Evolutionary conservation across 2,329 filamentous ascomycete genomes (phyloP).

Genomic region (Cytospora paraplurivora): DNA sequence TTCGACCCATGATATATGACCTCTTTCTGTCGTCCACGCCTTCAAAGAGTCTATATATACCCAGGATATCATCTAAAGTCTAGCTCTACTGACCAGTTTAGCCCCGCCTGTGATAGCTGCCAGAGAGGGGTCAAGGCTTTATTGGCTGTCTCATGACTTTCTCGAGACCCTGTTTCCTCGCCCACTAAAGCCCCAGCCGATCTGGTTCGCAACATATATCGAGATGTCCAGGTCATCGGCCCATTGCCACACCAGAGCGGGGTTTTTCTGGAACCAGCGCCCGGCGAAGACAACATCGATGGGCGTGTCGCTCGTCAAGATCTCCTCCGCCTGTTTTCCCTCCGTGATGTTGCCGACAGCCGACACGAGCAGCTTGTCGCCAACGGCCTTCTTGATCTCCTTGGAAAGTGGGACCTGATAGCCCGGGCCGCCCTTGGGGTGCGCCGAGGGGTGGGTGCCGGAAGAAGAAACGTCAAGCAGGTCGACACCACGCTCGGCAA

Average conservation of each 20-base stretch:
- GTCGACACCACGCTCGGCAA: slow-evolving; percentile 71
- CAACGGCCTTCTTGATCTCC: slow-evolving; percentile 70
- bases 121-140: background rate
- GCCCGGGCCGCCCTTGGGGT: slow-evolving; percentile 59
- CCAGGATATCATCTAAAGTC: background rate
- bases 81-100: background rate
- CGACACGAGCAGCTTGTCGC: slow-evolving; percentile 54
- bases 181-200: slow-evolving; percentile 57
- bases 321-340: slow-evolving; percentile 48
- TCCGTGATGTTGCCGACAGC: slow-evolving; percentile 53
- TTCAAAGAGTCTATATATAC: too few species aligned
- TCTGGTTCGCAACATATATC: slow-evolving; percentile 54
- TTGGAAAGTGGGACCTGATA: slow-evolving; percentile 75
- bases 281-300: slow-evolving; percentile 55
- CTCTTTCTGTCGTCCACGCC: too few species aligned
- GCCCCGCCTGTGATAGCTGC: background rate
- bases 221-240: slow-evolving; percentile 54
- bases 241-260: slow-evolving; percentile 56
- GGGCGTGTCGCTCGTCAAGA: slow-evolving; percentile 46
- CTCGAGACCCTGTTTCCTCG: slow-evolving; percentile 17
- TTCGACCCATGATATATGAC: too few species aligned
- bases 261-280: slow-evolving; percentile 61
- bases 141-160: slow-evolving; percentile 8
- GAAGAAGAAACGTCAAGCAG: slow-evolving; percentile 73
- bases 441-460: slow-evolving; percentile 62